Percentiles rank a stretch among this genome's conserved stretches.
Evolutionary conservation across 2,329 filamentous ascomycete genomes (phyloP).

Genomic region (Colletotrichum cereale): DNA sequence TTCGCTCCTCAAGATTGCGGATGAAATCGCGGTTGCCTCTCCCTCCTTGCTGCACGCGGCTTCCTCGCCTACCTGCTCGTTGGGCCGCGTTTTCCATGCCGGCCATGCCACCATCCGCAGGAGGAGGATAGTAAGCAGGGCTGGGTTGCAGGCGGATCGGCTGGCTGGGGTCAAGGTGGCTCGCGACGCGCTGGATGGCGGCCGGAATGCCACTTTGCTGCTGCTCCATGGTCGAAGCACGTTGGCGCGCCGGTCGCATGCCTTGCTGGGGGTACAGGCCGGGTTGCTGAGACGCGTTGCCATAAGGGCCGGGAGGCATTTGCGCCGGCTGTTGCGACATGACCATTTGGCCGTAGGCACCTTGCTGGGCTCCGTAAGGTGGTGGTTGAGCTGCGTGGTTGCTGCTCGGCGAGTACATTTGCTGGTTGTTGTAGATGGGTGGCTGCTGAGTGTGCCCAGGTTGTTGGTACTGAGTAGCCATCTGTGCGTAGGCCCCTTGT

Average conservation of each 20-base stretch:
- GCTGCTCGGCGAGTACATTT: conserved; percentile 77
- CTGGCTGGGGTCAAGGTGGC: conserved; percentile 93
- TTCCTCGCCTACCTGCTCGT: conserved; percentile 78
- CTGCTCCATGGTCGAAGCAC: conserved; percentile 96
- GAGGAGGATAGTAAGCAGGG: conserved; percentile 96
- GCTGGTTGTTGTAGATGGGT: conserved; percentile 85
- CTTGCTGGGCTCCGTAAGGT: conserved; percentile 80
- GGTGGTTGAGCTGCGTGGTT: conserved; percentile 75
- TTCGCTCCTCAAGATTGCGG: conserved; percentile 92
- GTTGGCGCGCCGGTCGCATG: conserved; percentile 82
- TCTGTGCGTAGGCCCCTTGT: conserved; percentile 69
- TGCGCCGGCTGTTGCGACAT: conserved; percentile 77
- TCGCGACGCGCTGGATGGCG: conserved; percentile 93
- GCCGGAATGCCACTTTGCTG: conserved; percentile 93
- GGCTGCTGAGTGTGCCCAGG: conserved; percentile 63
- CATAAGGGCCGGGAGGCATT: conserved; percentile 75
- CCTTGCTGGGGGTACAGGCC: conserved; percentile 73
- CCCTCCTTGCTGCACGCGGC: conserved; percentile 73
- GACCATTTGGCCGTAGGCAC: conserved; percentile 79
- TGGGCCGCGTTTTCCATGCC: conserved; percentile 69
- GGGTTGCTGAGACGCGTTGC: conserved; percentile 64
- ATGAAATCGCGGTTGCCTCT: conserved; percentile 88
- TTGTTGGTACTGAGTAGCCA: conserved; percentile 62
- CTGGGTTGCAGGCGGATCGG: conserved; percentile 95
- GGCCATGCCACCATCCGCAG: conserved; percentile 80